phyloP scores from a whole-genome alignment of 805 yeast genomes.

The Pichia kluyveri region DNA sequence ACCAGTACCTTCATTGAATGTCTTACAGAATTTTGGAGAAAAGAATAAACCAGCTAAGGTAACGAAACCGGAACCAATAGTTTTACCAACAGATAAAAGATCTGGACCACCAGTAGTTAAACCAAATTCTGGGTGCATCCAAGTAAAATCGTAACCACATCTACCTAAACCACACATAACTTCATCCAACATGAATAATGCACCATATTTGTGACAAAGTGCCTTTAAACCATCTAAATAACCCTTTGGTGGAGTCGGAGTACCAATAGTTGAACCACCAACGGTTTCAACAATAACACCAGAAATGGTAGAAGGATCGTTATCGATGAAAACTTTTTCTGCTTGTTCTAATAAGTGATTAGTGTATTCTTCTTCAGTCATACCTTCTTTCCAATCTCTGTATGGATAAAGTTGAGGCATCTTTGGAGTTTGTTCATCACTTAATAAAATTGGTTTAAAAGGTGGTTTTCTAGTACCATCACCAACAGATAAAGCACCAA shows the following conservation, averaged over 20 bases:
- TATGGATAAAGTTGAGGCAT: slow-evolving; percentile 27
- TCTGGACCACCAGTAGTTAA: slow-evolving; percentile 37
- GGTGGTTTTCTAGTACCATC: slow-evolving; percentile 27
- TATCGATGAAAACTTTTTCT: slow-evolving; percentile 31
- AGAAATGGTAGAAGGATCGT: slow-evolving; percentile 36
- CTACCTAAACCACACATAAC: slow-evolving; percentile 54
- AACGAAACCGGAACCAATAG: slow-evolving; percentile 41
- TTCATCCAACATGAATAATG: slow-evolving; percentile 42
- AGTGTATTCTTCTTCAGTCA: slow-evolving; percentile 30
- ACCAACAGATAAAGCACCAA: slow-evolving; percentile 36
- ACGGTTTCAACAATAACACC: slow-evolving; percentile 38
- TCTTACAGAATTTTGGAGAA: slow-evolving; percentile 31
- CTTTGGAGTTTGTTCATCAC: slow-evolving; percentile 21
- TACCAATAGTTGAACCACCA: slow-evolving; percentile 38
- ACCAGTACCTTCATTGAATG: slow-evolving; percentile 31
- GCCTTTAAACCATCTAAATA: slow-evolving; percentile 38
- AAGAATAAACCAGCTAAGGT: slow-evolving; percentile 39
- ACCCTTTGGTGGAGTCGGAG: slow-evolving; percentile 36
- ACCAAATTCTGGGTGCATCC: slow-evolving; percentile 21
- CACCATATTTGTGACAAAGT: slow-evolving; percentile 43
- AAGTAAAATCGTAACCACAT: slow-evolving; percentile 37
- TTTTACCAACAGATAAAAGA: slow-evolving; percentile 39
- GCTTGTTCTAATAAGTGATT: slow-evolving; percentile 29
- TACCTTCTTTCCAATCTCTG: slow-evolving; percentile 21
- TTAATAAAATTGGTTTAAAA: slow-evolving; percentile 23